These are phyloP conservation scores for Paramecium biaurelia DNA, from an alignment of 73 alveolate genomes.

Conservation along the genomic window DNA sequence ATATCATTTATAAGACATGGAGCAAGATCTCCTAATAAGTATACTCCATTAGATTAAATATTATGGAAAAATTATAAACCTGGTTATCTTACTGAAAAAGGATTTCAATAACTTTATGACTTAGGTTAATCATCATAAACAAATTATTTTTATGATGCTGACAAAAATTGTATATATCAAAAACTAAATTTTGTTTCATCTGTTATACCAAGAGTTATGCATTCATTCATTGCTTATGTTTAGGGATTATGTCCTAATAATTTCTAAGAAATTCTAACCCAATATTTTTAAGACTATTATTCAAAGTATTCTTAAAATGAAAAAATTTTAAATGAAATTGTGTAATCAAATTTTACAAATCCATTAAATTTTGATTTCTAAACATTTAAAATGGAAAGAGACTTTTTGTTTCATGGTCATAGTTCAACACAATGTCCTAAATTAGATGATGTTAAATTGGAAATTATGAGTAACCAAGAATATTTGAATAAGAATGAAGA, in stretches of 20 bases:
- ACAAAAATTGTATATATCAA: not conserved
- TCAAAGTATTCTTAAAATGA: not conserved
- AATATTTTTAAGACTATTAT: not conserved
- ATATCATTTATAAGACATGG: constrained; percentile 44
- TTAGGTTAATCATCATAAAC: not conserved
- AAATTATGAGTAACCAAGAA: not conserved
- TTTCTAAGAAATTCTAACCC: not conserved
- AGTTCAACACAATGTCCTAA: not conserved
- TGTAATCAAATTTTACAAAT: not conserved
- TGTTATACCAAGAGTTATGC: not conserved
- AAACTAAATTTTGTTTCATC: not conserved
- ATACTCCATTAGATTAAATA: not conserved
- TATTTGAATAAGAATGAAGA: not conserved
- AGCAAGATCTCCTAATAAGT: constrained; percentile 27
- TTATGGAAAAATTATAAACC: not conserved
- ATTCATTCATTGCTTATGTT: not conserved
- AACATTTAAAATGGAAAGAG: not conserved
- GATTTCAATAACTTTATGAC: not conserved
- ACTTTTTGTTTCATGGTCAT: constrained; percentile 46
- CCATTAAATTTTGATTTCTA: not conserved
- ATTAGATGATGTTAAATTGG: not conserved
- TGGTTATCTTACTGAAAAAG: constrained; percentile 16
- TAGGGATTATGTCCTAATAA: constrained; percentile 15
- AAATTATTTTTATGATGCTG: not conserved
- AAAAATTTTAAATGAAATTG: not conserved